A percentile compares a stretch with the other conserved stretches of the same genome.
Evolutionary conservation across 202 grass and related monocot genomes (phyloP).

Genomic region (Setaria viridis): DNA sequence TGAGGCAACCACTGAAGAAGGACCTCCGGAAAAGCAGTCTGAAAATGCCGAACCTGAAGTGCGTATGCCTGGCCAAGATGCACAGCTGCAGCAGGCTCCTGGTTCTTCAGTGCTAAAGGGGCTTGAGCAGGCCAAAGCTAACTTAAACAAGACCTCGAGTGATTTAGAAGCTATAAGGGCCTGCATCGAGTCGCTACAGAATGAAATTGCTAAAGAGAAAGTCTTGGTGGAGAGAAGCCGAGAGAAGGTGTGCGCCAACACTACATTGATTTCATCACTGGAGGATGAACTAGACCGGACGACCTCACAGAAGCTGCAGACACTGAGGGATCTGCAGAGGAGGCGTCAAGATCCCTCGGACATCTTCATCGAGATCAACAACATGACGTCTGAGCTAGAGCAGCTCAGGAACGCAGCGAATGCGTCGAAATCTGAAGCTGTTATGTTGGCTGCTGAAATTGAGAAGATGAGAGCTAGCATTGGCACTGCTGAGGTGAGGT

Average conservation of each 20-base stretch:
- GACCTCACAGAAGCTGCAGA: constrained; percentile 50
- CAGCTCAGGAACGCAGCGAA: constrained; percentile 52
- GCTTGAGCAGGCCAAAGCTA: constrained; percentile 71
- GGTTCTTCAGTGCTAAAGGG: constrained; percentile 50
- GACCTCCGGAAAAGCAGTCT: no score
- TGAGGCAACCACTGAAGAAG: background rate
- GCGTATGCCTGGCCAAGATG: background rate
- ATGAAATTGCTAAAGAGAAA: constrained; percentile 62
- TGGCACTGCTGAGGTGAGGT: constrained; percentile 67
- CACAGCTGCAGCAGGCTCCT: constrained; percentile 1
- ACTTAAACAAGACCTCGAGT: constrained; percentile 61
- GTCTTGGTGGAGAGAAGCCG: constrained; percentile 53
- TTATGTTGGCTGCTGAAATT: constrained; percentile 63
- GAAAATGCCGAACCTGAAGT: no score
- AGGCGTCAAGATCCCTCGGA: constrained; percentile 37
- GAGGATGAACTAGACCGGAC: constrained; percentile 56
- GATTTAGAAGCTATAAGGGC: constrained; percentile 61
- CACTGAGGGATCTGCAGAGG: constrained; percentile 40
- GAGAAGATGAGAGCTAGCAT: constrained; percentile 79
- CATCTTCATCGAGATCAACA: constrained; percentile 64
- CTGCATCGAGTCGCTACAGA: constrained; percentile 52
- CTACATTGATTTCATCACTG: constrained; percentile 51
- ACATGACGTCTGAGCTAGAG: constrained; percentile 67
- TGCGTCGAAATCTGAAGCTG: constrained; percentile 56
- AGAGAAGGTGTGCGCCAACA: constrained; percentile 54